Percentiles rank a stretch among this genome's conserved stretches.
phyloP scores from a whole-genome alignment of 208 protist genomes.

The Trypanosoma rangeli region DNA sequence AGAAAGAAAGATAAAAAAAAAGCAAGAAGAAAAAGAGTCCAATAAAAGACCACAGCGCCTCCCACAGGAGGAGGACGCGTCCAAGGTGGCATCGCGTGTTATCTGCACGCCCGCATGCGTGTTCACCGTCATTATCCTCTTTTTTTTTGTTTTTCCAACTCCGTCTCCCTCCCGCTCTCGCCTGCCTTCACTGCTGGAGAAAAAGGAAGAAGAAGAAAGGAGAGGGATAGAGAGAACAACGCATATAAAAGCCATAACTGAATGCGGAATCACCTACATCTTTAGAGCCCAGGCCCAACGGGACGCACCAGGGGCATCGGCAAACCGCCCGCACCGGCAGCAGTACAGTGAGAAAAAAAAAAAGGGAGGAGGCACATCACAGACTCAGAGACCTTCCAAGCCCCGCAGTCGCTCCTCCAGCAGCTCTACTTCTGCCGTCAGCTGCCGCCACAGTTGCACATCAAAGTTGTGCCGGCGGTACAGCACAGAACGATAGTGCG shows the following conservation, averaged over 20 bases:
- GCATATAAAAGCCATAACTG: neutral
- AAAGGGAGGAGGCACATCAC: neutral
- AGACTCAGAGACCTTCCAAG: slow-evolving; percentile 32
- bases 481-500: slow-evolving; percentile 22
- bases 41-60: neutral
- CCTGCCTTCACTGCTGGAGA: no score
- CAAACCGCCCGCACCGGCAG: no score
- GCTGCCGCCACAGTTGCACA: slow-evolving; percentile 25
- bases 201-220: neutral
- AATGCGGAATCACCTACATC: no score
- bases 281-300: no score
- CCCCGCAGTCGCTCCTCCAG: slow-evolving; percentile 39
- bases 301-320: no score
- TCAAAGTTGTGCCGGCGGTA: slow-evolving; percentile 38
- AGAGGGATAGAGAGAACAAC: slow-evolving; percentile 1
- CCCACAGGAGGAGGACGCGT: no score
- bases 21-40: slow-evolving; percentile 3
- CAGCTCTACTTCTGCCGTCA: slow-evolving; percentile 44
- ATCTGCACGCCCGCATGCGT: slow-evolving; percentile 3
- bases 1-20: neutral
- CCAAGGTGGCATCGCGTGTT: neutral
- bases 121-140: slow-evolving; percentile 6
- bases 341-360: no score
- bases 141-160: no score
- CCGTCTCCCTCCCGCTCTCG: no score